Conservation (phyloP, 2,329 filamentous ascomycete species). For the Trichoderma sp. region DNA sequence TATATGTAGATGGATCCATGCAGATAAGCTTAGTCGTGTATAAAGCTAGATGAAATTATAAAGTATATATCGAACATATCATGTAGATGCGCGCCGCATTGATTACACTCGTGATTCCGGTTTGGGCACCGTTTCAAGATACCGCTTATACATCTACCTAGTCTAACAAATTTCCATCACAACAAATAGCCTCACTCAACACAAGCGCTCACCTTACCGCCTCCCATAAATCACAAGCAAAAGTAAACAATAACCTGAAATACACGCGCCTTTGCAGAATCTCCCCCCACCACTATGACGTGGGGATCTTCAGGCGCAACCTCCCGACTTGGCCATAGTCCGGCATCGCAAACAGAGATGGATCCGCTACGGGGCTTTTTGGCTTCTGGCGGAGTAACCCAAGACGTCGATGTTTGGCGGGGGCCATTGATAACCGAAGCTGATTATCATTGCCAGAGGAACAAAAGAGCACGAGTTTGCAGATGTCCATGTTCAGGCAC, state of each 20-base stretch:
- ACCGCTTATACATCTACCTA: neutral
- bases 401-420: neutral
- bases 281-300: conserved; percentile 18
- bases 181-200: neutral
- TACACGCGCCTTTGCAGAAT: neutral
- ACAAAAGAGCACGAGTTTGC: neutral
- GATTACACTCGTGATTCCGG: neutral
- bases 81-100: neutral
- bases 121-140: neutral
- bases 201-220: neutral
- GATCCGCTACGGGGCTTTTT: conserved; percentile 14
- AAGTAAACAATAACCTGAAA: neutral
- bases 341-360: conserved; percentile 1
- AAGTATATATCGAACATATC: neutral
- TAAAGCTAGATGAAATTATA: neutral
- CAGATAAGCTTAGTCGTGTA: neutral
- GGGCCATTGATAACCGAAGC: neutral
- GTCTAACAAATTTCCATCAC: neutral
- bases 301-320: conserved; percentile 18
- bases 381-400: conserved; percentile 10
- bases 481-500: neutral
- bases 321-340: neutral
- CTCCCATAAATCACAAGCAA: neutral
- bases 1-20: neutral
- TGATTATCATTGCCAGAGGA: neutral